Base-by-base conservation (phyloP, 1,284 basidiomycete genomes). In the Rhodotorula sp. region DNA sequence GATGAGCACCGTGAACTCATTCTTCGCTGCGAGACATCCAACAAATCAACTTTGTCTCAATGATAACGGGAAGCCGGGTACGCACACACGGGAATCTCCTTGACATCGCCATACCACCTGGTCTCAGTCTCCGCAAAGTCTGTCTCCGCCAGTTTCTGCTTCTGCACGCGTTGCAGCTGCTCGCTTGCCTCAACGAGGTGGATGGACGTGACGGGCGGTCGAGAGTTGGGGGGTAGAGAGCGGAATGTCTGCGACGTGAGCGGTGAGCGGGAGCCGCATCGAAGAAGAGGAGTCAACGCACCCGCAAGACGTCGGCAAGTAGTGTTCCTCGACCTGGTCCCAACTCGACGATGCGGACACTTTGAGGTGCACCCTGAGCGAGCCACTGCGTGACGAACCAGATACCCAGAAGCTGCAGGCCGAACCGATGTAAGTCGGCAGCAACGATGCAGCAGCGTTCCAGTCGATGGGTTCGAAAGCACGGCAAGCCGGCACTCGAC, bases 311-410 rank as follows among this genome's bases (percentile, higher is more conserved):
- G 80, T 99, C 96, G 54, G 86, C 85, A 85, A 95, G 90, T 8
- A 99, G 83, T 0, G 95, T 98, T 1, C 95, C 96, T 59, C 90
- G 85, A 0, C 96, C 96, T 0, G 96, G 96, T 0, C 96, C 96
- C 7, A 99, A 85, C 80, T 99, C 96, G 56, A 99, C 84, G 0
- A 99, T 78, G 24, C 94, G 85, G 20, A 92, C 85, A 0, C 82
- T 81, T 3, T 79, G 76, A 0, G 86, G 84, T 7, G 77, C 78
- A 0, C 87, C 88, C 7, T 85, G 82, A 7, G 83, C 82, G 76
- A 86, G 82, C 88, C 91, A 96, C 74, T 90, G 88, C 0, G 87
- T 89, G 48, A 95, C 79, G 62, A 93, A 84, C 92, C 93, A 98
- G 62, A 95, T 83, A 0, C 86, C 92, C 20, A 95, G 81, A 20